Evolutionary conservation across 148 eudicot genomes (phyloP), one percentile per base, ranked within the genome.

Genomic region (Salicornia ramosissima): DNA sequence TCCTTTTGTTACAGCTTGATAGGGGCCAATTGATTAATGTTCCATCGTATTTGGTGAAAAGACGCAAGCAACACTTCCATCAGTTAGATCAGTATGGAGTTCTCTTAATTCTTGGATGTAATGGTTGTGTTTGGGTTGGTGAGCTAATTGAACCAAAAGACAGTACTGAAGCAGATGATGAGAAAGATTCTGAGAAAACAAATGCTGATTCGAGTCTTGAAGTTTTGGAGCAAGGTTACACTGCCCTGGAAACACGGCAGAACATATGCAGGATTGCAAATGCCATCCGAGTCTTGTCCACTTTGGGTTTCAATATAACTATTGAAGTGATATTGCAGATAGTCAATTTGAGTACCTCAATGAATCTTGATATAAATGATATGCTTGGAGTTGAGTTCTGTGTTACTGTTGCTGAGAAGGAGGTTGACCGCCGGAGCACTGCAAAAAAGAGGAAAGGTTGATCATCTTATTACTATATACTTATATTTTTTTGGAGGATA

Each of bases 101-200:
- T 65, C 84, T 87, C 74, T 73, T 94, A 55, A 87, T 94, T 59
- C 78, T 90, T 24, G 98, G 98, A 2, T 87, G 95, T 52, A 94
- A 94, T 66, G 98, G 98, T 16, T 90, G 83, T 76, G 74, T 94
- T 56, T 94, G 98, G 98, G 87, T 94, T 57, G 98, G 97, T 49
- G 96, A 90, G 77, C 91, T 84, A 55, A 67, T 79, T 70, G 85
- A 80, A 69, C 60, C 78, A 54, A 82, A 77, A 77, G 97, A 90
- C 72, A 57, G 58, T 53, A 84, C 88, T 87, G 80, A 80, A 60
- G 90, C 76, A 52, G 96, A 89, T 71, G 79, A 64, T 59, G 59
- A 53, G 25, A 65, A 67, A 55, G 78, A 78, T 60, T 71, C 88
- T 43, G 87, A 83, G 61, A 79, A 71, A 60, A 77, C 77, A 19